Conservation (phyloP, 257 asterid genomes). For the Lithospermum erythrorhizon region DNA sequence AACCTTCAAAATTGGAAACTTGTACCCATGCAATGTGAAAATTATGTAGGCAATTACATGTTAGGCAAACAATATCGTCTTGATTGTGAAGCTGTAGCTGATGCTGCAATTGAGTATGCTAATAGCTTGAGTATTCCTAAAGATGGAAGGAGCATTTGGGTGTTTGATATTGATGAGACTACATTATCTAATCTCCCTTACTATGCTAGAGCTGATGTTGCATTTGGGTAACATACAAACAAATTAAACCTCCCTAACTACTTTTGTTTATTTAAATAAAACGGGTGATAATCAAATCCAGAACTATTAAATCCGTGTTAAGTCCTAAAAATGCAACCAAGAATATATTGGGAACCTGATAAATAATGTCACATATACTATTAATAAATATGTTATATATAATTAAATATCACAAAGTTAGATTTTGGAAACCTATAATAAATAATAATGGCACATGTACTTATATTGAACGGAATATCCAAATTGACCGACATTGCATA, state of each 20-base stretch:
- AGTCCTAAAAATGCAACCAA: no score
- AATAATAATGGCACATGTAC: no score
- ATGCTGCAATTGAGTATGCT: constrained; percentile 36
- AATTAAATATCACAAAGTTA: no score
- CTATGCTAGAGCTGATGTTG: constrained; percentile 30
- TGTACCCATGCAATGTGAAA: constrained; percentile 42
- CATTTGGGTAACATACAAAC: constrained; percentile 25
- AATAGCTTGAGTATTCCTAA: constrained; percentile 15
- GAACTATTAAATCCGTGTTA: no score
- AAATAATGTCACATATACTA: no score
- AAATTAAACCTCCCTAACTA: not conserved
- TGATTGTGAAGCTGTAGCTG: constrained; percentile 40
- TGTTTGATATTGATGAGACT: constrained; percentile 44
- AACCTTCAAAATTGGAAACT: constrained; percentile 32
- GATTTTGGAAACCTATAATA: no score
- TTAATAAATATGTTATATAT: no score
- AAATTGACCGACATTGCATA: no score
- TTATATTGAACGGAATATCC: no score
- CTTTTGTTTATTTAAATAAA: not conserved
- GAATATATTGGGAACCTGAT: no score
- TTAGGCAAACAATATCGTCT: constrained; percentile 45
- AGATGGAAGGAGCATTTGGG: constrained; percentile 39
- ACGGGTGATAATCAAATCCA: not conserved
- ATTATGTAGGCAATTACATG: constrained; percentile 56
- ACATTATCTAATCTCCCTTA: constrained; percentile 34